phyloP scores from a whole-genome alignment of 345 rosid genomes.

The Psidium guajava region DNA sequence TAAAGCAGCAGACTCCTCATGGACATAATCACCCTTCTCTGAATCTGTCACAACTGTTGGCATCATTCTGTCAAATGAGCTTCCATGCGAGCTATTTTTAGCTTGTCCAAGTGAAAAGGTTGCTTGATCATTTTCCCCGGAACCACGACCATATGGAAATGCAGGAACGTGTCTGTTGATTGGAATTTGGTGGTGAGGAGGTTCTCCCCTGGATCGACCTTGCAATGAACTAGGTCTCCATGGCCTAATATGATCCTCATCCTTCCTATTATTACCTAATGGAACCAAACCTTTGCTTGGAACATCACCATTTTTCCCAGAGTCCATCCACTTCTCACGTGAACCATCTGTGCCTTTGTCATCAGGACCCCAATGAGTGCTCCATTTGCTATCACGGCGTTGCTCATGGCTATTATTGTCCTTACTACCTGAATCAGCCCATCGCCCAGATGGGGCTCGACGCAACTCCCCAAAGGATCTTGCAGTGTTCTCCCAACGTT shows the following conservation, averaged over 20 bases:
- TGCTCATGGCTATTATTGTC: constrained; percentile 56
- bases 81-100: constrained; percentile 45
- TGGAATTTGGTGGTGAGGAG: constrained; percentile 40
- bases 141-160: constrained; percentile 57
- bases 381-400: constrained; percentile 97
- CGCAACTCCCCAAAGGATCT: constrained; percentile 62
- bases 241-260: constrained; percentile 61
- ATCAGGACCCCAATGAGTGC: constrained; percentile 94
- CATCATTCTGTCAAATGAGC: constrained; percentile 18
- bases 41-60: constrained; percentile 28
- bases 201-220: constrained; percentile 70
- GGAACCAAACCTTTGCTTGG: constrained; percentile 48
- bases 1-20: constrained; percentile 33
- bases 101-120: constrained; percentile 62
- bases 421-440: constrained; percentile 71
- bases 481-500: constrained; percentile 79
- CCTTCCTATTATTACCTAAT: constrained; percentile 44
- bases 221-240: constrained; percentile 70
- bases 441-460: constrained; percentile 63
- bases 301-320: constrained; percentile 60
- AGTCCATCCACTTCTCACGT: constrained; percentile 48
- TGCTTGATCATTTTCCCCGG: constrained; percentile 44
- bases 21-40: constrained; percentile 50
- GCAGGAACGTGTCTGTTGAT: constrained; percentile 56
- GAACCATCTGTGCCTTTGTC: constrained; percentile 46